Base-by-base conservation (phyloP, 2,329 filamentous ascomycete species). In the Sporothrix humicola region DNA sequence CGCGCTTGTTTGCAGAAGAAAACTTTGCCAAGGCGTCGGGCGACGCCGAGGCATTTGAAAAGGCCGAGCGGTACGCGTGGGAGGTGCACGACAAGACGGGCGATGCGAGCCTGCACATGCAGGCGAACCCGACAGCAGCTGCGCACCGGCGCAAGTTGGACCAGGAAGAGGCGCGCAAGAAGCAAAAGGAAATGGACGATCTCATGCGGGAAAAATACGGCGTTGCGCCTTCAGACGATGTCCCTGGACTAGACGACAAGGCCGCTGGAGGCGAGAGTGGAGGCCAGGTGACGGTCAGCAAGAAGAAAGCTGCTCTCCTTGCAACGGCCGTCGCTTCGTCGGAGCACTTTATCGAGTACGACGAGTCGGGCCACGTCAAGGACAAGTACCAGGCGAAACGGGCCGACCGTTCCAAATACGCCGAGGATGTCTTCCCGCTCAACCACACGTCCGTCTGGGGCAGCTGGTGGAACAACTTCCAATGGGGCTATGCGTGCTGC, bases 401-500 rank as follows among this genome's bases (percentile, higher is more conserved):
- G 72, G 87, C 88, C 71, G 92, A 91, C 69, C 95, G 93, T 81
- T 97, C 94, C 56, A 98, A 98, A 81, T 99, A 99, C 79, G 83
- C 91, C 4, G 96, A 99, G 80, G 94, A 99, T 79, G 87, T 98
- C 0, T 84, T 92, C 72, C 88, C 92, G 81, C 95, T 97, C 84
- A 99, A 99, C 79, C 96, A 99, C 83, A 94, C 90, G 2, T 91
- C 92, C 0, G 91, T 97, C 2, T 99, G 94, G 93, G 96, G 96
- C 68, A 97, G 94, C 79, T 99, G 96, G 96, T 99, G 96, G 96
- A 89, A 90, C 71, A 91, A 93, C 79, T 98, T 98, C 83, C 89
- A 92, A 82, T 99, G 96, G 96, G 96, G 96, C 1, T 99, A 97
- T 82, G 89, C 93, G 26, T 99, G 96, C 82, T 99, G 96, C 84